Percentiles rank a stretch among this genome's conserved stretches.
These are phyloP conservation scores for Spathaspora boniae DNA, from an alignment of 805 yeast genomes.

Conservation along the genomic window DNA sequence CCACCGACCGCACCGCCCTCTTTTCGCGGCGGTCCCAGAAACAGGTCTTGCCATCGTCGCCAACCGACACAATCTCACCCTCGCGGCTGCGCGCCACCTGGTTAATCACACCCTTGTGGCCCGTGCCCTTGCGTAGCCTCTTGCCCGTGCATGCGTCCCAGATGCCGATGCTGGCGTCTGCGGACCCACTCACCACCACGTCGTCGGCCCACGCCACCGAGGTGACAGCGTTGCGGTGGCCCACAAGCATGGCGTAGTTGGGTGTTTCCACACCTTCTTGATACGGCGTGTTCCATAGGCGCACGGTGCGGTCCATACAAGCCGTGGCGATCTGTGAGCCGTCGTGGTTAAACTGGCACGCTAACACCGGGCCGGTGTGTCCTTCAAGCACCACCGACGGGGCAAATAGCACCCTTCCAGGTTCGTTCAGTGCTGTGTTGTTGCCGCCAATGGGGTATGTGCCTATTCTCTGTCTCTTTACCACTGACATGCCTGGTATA, in stretches of 20 bases:
- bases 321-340: slow-evolving; percentile 60
- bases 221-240: slow-evolving; percentile 66
- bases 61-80: slow-evolving; percentile 41
- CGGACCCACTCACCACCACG: slow-evolving; percentile 45
- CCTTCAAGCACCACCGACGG: slow-evolving; percentile 43
- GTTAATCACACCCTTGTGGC: slow-evolving; percentile 52
- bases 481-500: slow-evolving; percentile 24
- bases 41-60: slow-evolving; percentile 60
- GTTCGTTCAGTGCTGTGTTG: no score
- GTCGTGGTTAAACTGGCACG: slow-evolving; percentile 47
- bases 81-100: slow-evolving; percentile 35
- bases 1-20: slow-evolving; percentile 32
- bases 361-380: slow-evolving; percentile 51
- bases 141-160: slow-evolving; percentile 62
- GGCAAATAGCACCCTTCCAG: slow-evolving; percentile 18
- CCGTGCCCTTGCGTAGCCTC: slow-evolving; percentile 48
- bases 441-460: not conserved
- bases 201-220: slow-evolving; percentile 52
- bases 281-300: slow-evolving; percentile 46
- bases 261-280: no score
- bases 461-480: slow-evolving; percentile 27
- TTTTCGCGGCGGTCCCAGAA: slow-evolving; percentile 69
- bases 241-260: slow-evolving; percentile 46
- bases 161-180: slow-evolving; percentile 57
- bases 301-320: slow-evolving; percentile 53